A percentile compares a stretch with the other conserved stretches of the same genome.
These are phyloP conservation scores for Fusarium falciforme DNA, from an alignment of 2,329 filamentous ascomycete genomes.

Conservation along the genomic window DNA sequence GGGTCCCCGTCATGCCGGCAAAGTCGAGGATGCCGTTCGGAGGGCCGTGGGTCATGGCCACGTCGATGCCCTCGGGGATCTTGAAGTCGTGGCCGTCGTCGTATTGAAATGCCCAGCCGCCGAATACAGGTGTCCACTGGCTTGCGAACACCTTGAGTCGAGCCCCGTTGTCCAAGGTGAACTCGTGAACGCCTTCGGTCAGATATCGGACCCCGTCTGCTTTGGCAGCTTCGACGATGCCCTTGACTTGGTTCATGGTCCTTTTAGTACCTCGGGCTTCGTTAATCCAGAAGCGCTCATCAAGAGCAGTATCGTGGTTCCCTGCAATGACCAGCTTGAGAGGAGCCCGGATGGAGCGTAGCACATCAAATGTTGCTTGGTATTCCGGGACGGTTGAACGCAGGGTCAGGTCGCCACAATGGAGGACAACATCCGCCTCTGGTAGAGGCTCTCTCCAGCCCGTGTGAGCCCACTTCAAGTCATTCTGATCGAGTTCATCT, in stretches of 20 bases:
- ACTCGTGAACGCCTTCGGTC: slow-evolving; percentile 59
- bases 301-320: slow-evolving; percentile 64
- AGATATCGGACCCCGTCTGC: slow-evolving; percentile 58
- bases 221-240: slow-evolving; percentile 53
- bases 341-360: slow-evolving; percentile 57
- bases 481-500: slow-evolving; percentile 37
- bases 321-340: slow-evolving; percentile 67
- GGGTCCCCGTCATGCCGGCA: slow-evolving; percentile 33
- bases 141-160: slow-evolving; percentile 63
- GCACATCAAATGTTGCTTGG: slow-evolving; percentile 52
- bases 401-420: slow-evolving; percentile 65
- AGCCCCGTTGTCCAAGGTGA: slow-evolving; percentile 62
- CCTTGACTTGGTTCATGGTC: slow-evolving; percentile 49
- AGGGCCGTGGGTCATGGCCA: slow-evolving; percentile 68
- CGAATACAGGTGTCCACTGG: slow-evolving; percentile 61
- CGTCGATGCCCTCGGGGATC: slow-evolving; percentile 53
- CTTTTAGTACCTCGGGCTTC: slow-evolving; percentile 7
- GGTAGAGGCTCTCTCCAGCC: slow-evolving; percentile 48
- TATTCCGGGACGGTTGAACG: slow-evolving; percentile 56
- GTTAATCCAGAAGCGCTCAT: slow-evolving; percentile 40
- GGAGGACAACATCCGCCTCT: slow-evolving; percentile 60
- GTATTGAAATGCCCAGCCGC: slow-evolving; percentile 65
- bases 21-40: slow-evolving; percentile 63
- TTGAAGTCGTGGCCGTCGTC: slow-evolving; percentile 52
- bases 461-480: slow-evolving; percentile 28